Evolutionary conservation across 306 rosid species (phyloP).

Genomic region (Cajanus cajan): DNA sequence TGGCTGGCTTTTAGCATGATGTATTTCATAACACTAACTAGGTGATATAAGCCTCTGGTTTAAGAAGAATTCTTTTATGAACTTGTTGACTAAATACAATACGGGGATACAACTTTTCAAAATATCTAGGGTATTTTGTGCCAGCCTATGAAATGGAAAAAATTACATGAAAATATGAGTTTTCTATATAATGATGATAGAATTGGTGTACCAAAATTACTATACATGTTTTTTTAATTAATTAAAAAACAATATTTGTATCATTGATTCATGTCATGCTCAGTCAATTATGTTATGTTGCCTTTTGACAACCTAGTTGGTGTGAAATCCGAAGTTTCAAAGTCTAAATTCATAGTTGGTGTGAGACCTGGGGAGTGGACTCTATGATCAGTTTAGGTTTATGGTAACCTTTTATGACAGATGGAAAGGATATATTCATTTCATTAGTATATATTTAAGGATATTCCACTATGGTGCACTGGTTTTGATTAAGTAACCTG

Average conservation of each 20-base stretch:
- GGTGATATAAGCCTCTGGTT: background rate
- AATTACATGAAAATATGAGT: background rate
- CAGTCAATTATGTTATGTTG: background rate
- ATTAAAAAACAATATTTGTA: background rate
- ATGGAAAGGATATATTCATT: conserved; percentile 13
- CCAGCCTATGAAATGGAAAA: background rate
- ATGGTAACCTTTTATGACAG: conserved; percentile 7
- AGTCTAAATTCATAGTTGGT: background rate
- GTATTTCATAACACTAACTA: background rate
- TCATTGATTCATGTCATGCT: background rate
- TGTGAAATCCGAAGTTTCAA: too few relatives aligned
- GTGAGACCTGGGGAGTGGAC: background rate
- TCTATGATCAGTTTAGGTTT: background rate
- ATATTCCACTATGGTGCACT: conserved; percentile 12
- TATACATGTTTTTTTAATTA: background rate
- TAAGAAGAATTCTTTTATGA: background rate
- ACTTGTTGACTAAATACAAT: background rate
- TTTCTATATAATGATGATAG: background rate
- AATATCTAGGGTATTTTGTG: background rate
- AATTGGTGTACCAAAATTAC: background rate
- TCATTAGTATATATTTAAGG: background rate
- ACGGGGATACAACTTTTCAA: background rate
- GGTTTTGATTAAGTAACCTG: conserved; percentile 32
- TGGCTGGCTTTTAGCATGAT: background rate
- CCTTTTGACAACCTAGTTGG: background rate